Base-by-base conservation (phyloP, 164 flowering plant species). In the Cinnamomum micranthum region DNA sequence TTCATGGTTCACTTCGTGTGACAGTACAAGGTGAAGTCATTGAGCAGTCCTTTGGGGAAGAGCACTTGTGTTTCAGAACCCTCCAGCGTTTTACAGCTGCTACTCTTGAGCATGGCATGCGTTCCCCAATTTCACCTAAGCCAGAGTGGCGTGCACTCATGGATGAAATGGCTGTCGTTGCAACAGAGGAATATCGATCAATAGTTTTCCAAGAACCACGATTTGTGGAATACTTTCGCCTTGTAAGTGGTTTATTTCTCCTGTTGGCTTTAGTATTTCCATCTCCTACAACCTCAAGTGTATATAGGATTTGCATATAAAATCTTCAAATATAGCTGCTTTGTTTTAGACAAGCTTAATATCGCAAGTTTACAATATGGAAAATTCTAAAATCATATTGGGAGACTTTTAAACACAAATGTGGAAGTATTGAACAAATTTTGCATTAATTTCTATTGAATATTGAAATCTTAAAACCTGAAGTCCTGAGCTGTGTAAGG, bases 81-180 rank as follows among this genome's bases (percentile, higher is more conserved):
- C 95, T 95, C 50, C 99, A 95, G 74, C 91, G 99, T 75, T 95
- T 89, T 76, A 88, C 94, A 2, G 97, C 99, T 77, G 99, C 98
- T 64, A 95, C 99, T 7, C 89, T 95, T n/a, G 99, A 95, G 85
- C 99, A 95, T 68, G 98, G 99, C 12, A 95, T 95, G 99, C 87
- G 80, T 76, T 94, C 95, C 7, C 98, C 97, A 17, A 76, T 91
- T 70, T 76, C 97, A 7, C 99, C 99, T 50, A 95, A 92, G 74
- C 97, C 96, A 1, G 99, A 95, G 76, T 95, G 99, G 99, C 93
- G 99, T 70, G 90, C 87, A 0, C 87, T 95, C 51, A 78, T 92
- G 92, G 99, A 95, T 77, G 90, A 92, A 74, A 89, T 95, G 89
- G 94, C 95, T 2, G 87, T 90, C 65, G 74, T 91, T 69, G 92